These are phyloP conservation scores for Xylariaceae sp. DNA, from an alignment of 2,329 filamentous ascomycete genomes.

Conservation along the genomic window DNA sequence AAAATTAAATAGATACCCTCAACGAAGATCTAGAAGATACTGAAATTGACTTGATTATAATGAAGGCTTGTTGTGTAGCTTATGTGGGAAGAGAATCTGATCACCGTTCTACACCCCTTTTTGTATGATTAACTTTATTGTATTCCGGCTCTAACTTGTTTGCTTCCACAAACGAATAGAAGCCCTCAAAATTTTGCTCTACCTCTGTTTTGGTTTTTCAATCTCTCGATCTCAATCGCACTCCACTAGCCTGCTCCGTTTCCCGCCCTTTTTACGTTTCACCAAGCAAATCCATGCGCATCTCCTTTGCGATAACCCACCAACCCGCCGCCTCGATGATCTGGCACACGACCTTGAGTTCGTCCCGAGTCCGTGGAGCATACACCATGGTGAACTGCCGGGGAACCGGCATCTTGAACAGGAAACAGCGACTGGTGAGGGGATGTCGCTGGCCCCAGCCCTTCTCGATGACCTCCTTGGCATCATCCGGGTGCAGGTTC, in stretches of 20 bases:
- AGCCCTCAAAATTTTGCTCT: background rate
- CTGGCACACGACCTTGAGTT: slow-evolving; percentile 69
- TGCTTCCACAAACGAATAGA: slow-evolving; percentile 4
- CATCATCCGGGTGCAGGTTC: slow-evolving; percentile 80
- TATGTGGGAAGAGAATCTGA: no score
- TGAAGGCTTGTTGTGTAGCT: no score
- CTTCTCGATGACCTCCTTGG: slow-evolving; percentile 71
- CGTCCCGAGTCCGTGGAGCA: slow-evolving; percentile 70
- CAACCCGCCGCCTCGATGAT: slow-evolving; percentile 79
- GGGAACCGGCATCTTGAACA: slow-evolving; percentile 71
- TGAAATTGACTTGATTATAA: background rate
- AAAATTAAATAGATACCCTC: slow-evolving; percentile 34
- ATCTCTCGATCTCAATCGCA: background rate
- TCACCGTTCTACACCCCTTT: no score
- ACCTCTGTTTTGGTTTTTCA: background rate
- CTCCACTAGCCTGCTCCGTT: background rate
- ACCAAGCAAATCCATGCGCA: slow-evolving; percentile 34
- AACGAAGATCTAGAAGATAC: slow-evolving; percentile 33
- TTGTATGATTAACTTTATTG: background rate
- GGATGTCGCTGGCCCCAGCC: slow-evolving; percentile 81
- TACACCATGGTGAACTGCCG: slow-evolving; percentile 83
- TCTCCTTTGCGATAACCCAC: slow-evolving; percentile 37
- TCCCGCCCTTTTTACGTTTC: slow-evolving; percentile 2
- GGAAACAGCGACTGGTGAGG: slow-evolving; percentile 63
- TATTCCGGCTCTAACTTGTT: slow-evolving; percentile 3